These are phyloP conservation scores for Osmozyma mogii DNA, from an alignment of 805 yeast genomes.

Conservation along the genomic window DNA sequence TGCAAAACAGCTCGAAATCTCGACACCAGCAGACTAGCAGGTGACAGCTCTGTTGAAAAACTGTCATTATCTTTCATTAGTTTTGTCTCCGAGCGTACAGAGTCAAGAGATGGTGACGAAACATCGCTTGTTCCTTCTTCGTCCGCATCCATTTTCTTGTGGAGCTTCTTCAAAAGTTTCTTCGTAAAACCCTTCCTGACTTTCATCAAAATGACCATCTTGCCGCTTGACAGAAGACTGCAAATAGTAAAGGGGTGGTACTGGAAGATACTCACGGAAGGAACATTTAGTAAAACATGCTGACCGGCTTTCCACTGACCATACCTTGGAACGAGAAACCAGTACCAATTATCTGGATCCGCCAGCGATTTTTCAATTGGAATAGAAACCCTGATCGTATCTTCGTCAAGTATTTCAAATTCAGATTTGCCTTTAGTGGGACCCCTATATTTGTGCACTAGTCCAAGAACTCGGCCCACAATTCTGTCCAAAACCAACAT, in stretches of 20 bases:
- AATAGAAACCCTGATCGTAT: conserved; percentile 31
- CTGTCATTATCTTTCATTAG: too few relatives aligned
- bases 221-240: conserved; percentile 29
- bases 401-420: conserved; percentile 33
- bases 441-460: conserved; percentile 24
- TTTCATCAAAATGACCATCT: conserved; percentile 33
- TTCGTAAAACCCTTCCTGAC: conserved; percentile 38
- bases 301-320: conserved; percentile 43
- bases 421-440: conserved; percentile 33
- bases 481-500: conserved; percentile 35
- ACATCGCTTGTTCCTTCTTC: conserved; percentile 9
- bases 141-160: conserved; percentile 13
- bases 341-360: conserved; percentile 19
- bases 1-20: background rate
- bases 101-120: too few relatives aligned
- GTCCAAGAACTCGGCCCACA: conserved; percentile 17
- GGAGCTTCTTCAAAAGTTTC: conserved; percentile 21
- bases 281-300: conserved; percentile 36
- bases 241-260: conserved; percentile 43
- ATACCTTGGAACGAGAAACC: conserved; percentile 24
- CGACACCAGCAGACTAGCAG: too few relatives aligned
- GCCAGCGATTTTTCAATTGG: conserved; percentile 19
- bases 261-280: conserved; percentile 29
- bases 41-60: too few relatives aligned
- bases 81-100: too few relatives aligned